Conservation (phyloP, 768 basidiomycete genomes). For the Boletus rubropictus region DNA sequence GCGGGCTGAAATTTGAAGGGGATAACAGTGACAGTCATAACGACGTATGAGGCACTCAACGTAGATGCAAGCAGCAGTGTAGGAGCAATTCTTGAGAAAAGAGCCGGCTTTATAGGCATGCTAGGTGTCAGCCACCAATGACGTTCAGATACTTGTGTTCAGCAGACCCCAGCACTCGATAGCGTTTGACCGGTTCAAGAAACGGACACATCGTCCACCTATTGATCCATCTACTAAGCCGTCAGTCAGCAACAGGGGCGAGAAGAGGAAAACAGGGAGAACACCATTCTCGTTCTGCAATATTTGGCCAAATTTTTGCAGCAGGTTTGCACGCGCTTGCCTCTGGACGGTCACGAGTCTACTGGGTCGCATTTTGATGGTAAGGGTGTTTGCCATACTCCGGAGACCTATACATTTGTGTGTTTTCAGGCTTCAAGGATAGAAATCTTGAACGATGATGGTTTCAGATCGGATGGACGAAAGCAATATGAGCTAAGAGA, state of each 20-base stretch:
- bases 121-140: constrained; percentile 10
- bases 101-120: constrained; percentile 1
- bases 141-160: neutral
- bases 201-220: neutral
- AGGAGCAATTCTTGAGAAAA: neutral
- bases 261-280: neutral
- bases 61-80: neutral
- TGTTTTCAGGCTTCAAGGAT: constrained; percentile 42
- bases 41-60: neutral
- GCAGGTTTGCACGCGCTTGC: too few relatives aligned
- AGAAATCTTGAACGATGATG: constrained; percentile 79
- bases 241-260: neutral
- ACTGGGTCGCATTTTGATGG: constrained; percentile 7
- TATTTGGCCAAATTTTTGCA: neutral
- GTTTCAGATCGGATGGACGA: constrained; percentile 87
- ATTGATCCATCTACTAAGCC: neutral
- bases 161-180: neutral
- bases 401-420: neutral
- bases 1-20: neutral
- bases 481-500: constrained; percentile 88
- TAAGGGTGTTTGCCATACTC: neutral
- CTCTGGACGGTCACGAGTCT: too few relatives aligned
- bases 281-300: neutral
- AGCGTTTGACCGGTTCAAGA: neutral
- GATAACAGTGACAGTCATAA: neutral